Evolutionary conservation across 352 stramenopile species (phyloP), one percentile per base, ranked within the genome.

Genomic region (Hyaloperonospora brassicae): DNA sequence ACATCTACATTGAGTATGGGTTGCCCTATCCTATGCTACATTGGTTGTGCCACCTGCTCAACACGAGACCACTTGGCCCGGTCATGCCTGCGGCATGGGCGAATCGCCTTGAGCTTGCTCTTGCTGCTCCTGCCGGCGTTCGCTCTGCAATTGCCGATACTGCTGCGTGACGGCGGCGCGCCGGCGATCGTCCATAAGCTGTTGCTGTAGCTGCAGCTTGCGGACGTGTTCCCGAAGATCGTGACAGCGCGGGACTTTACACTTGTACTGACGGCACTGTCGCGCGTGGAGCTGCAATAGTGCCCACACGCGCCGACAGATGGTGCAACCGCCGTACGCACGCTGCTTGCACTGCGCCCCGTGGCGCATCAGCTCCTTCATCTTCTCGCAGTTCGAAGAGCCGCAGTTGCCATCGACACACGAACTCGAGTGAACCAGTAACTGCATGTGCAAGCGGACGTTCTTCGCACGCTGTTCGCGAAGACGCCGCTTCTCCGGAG

Each of bases 361-460:
- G 63, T 99, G 96, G 27, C 94, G 94, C 68, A 99, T 89, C 17
- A 98, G 70, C 61, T 97, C 84, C 76, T 98, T 98, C 96, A 99
- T 99, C 78, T 98, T 98, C 44, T 89, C 88, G 80, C 96, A 99
- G 71, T 99, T 99, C 9, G 84, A 89, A 38, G 91, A 98, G 23
- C 87, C 81, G 64, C 95, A 99, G 38, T 95, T 94, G 31, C 83
- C 67, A 39, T 95, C 86, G 5, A 66, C 75, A 60, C 96, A 99
- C 13, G 83, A 95, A 41, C 92, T 97, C 35, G 96, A 95, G 72
- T 99, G 96, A 57, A 96, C 79, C n/a, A 98, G 72, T 47, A 99
- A 75, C 69, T 98, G 95, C 95, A 99, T 98, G 73, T 98, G 95
- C 24, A 98, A 72, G 49, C 90, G 84, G 59, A 99, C 97, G 52